Conservation (phyloP, 73 alveolate species). For the Blepharisma japonicum region DNA sequence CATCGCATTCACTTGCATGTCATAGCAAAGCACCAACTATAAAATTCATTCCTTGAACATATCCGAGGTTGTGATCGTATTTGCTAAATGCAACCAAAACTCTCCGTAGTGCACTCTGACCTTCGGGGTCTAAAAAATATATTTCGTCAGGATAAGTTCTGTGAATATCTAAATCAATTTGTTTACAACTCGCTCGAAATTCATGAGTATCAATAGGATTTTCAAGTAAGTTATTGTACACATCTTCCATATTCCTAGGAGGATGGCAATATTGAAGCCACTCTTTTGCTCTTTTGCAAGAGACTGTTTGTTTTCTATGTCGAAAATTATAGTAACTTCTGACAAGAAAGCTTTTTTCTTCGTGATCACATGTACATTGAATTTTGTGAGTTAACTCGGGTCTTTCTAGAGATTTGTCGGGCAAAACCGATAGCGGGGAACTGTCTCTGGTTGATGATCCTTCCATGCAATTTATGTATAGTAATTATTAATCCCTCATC, state of each 20-base stretch:
- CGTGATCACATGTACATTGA: too few species aligned
- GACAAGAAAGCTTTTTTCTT: too few species aligned
- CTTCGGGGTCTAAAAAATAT: constrained; percentile 2
- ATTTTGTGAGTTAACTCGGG: too few species aligned
- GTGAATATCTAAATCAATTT: background rate
- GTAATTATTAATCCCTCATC: too few species aligned
- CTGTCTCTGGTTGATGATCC: too few species aligned
- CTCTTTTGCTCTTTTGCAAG: background rate
- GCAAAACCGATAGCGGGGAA: too few species aligned
- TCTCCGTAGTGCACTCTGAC: constrained; percentile 3
- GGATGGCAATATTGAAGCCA: background rate
- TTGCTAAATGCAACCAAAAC: constrained; percentile 48
- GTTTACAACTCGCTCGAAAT: background rate
- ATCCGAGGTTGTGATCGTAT: constrained; percentile 55
- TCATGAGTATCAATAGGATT: background rate
- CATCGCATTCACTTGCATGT: constrained; percentile 72
- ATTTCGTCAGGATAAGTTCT: constrained; percentile 14
- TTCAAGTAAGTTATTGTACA: background rate
- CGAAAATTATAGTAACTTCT: too few species aligned
- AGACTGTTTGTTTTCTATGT: background rate
- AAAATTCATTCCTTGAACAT: constrained; percentile 91
- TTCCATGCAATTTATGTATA: too few species aligned
- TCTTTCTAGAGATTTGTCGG: too few species aligned
- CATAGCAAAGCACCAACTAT: constrained; percentile 77
- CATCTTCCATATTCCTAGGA: background rate